Evolutionary conservation across 371 early-diverging fungal genomes (phyloP), one percentile per base, ranked within the genome.

Genomic region (Dichotomocladium elegans): DNA sequence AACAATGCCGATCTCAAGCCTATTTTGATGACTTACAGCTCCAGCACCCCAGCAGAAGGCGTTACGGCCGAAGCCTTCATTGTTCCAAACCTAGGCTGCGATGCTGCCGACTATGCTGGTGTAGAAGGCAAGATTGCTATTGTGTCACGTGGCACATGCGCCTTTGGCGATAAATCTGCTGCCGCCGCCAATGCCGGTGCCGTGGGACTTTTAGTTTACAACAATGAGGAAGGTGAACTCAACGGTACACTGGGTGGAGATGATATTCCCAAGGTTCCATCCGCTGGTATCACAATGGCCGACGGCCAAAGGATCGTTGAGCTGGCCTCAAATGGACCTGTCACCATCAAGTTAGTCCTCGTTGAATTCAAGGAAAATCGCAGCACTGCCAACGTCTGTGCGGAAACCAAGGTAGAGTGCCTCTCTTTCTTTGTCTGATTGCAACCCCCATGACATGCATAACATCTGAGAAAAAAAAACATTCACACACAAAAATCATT

Each of bases 121-220:
- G 41, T 51, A 4, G 28, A 15, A 14, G 51, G 51, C 22, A 51
- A 51, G 54, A 66, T 78, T 17, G 60, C 73, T n/a, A 55, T 85
- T 4, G 53, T 83, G 9, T 56, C 67, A 55, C 70, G 84, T 34
- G 85, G 86, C 2, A 48, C 53, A 17, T 84, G 85, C 55, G 63
- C 64, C 1, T 83, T 83, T 55, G 64, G 61, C 19, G 64, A 64
- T 6, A 85, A 84, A 57, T 68, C 75, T 0, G 42, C 47, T 9
- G 51, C 61, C 26, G 77, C 72, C 4, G 64, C 26, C 3, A 24
- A 60, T 33, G 68, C 57, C 5, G 82, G 83, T 19, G 84, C 77
- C n/a, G 54, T 65, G 1, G 71, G 58, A 24, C 65, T 81, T 3
- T 35, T 88, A 24, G 47, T 85, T 31, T 69, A 73, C 41, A 60